These are phyloP conservation scores for Fusarium brachygibbosum DNA, from an alignment of 2,329 filamentous ascomycete genomes.

Conservation along the genomic window DNA sequence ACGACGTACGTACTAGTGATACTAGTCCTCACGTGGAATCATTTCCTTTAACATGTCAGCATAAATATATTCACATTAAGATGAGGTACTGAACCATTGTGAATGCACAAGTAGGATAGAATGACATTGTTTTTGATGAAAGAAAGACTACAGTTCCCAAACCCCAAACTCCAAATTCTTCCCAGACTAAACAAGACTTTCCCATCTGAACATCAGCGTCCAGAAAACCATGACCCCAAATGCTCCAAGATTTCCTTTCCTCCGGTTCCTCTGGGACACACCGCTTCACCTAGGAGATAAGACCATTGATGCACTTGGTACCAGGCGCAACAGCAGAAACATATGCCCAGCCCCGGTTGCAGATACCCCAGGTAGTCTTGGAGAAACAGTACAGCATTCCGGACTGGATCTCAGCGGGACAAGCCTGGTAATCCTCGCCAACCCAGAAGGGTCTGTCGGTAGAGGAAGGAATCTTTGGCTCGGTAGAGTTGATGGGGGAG, in stretches of 20 bases:
- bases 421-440: constrained; percentile 26
- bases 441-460: constrained; percentile 33
- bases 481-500: background rate
- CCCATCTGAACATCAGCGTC: background rate
- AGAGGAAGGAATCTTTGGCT: background rate
- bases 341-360: constrained; percentile 44
- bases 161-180: background rate
- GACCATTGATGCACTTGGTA: constrained; percentile 40
- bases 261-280: no score
- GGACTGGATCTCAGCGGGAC: constrained; percentile 14
- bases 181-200: background rate
- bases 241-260: background rate
- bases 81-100: background rate
- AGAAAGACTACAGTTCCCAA: no score
- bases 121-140: background rate
- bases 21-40: no score
- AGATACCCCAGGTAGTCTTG: constrained; percentile 41
- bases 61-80: background rate
- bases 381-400: constrained; percentile 40
- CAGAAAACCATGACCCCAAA: background rate
- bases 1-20: no score
- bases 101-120: background rate
- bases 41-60: no score
- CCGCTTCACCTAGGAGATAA: constrained; percentile 5
- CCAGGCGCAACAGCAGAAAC: constrained; percentile 37